Percentiles rank a stretch among this genome's conserved stretches.
These are phyloP conservation scores for Hypericum perforatum DNA, from an alignment of 345 rosid species.

Conservation along the genomic window DNA sequence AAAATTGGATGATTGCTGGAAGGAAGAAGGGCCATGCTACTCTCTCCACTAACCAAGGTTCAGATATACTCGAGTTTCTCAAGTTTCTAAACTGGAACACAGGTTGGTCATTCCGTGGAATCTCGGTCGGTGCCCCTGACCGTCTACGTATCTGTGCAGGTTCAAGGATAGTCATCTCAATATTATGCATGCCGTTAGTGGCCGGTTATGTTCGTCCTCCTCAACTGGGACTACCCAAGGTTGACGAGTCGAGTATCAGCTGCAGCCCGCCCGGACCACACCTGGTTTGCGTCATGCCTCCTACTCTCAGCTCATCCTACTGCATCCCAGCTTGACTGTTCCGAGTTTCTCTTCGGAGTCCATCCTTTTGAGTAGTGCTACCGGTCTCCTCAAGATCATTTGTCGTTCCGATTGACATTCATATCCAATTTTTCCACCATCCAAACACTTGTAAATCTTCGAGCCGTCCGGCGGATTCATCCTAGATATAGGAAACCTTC, in stretches of 20 bases:
- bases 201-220: constrained; percentile 90
- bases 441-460: too few species aligned
- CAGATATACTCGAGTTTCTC: not conserved
- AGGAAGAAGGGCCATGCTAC: constrained; percentile 82
- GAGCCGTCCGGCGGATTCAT: too few species aligned
- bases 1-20: constrained; percentile 97
- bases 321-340: constrained; percentile 52
- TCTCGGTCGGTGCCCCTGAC: too few species aligned
- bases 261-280: constrained; percentile 66
- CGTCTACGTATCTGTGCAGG: constrained; percentile 24
- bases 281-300: constrained; percentile 83
- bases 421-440: too few species aligned
- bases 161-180: constrained; percentile 63
- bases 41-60: constrained; percentile 66
- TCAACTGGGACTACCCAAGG: constrained; percentile 53
- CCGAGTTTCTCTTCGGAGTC: too few species aligned
- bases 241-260: constrained; percentile 63
- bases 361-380: too few species aligned
- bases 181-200: constrained; percentile 72
- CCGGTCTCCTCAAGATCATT: too few species aligned
- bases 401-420: too few species aligned
- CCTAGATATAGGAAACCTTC: too few species aligned
- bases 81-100: too few species aligned
- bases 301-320: constrained; percentile 71
- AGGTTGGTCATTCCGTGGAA: too few species aligned